phyloP scores from a whole-genome alignment of 257 asterid species.

The Gynochthodes officinalis region DNA sequence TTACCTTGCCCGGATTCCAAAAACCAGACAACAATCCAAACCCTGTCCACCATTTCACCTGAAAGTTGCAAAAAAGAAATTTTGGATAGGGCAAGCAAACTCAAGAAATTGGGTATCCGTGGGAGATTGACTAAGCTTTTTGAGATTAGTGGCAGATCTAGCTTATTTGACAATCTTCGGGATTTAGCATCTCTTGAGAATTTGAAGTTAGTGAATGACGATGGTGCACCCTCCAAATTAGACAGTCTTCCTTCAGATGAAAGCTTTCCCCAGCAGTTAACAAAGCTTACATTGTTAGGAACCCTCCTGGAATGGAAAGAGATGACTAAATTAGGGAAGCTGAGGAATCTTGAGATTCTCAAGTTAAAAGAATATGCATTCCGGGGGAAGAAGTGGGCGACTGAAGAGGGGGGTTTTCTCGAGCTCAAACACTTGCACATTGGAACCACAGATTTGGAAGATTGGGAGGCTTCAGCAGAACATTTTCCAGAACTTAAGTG shows the following conservation, averaged over 20 bases:
- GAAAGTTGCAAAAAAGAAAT: conserved; percentile 54
- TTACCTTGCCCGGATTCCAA: conserved; percentile 27
- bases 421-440: conserved; percentile 24
- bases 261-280: conserved; percentile 15
- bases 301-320: conserved; percentile 20
- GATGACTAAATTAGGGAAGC: conserved; percentile 16
- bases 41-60: conserved; percentile 51
- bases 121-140: conserved; percentile 36
- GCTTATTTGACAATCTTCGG: conserved; percentile 36
- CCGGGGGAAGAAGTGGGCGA: conserved; percentile 19
- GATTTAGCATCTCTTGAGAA: conserved; percentile 40
- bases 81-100: conserved; percentile 34
- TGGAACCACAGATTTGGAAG: conserved; percentile 16
- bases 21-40: conserved; percentile 42
- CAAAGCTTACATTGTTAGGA: conserved; percentile 20
- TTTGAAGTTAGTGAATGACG: conserved; percentile 43
- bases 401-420: conserved; percentile 20
- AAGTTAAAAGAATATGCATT: conserved; percentile 29
- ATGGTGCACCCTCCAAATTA: conserved; percentile 10
- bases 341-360: conserved; percentile 23
- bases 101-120: conserved; percentile 46
- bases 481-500: conserved; percentile 27
- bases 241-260: conserved; percentile 11
- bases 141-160: conserved; percentile 27
- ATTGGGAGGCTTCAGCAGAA: conserved; percentile 25